These are phyloP conservation scores for Ceratocystis variospora DNA, from an alignment of 2,329 filamentous ascomycete species.

Conservation along the genomic window DNA sequence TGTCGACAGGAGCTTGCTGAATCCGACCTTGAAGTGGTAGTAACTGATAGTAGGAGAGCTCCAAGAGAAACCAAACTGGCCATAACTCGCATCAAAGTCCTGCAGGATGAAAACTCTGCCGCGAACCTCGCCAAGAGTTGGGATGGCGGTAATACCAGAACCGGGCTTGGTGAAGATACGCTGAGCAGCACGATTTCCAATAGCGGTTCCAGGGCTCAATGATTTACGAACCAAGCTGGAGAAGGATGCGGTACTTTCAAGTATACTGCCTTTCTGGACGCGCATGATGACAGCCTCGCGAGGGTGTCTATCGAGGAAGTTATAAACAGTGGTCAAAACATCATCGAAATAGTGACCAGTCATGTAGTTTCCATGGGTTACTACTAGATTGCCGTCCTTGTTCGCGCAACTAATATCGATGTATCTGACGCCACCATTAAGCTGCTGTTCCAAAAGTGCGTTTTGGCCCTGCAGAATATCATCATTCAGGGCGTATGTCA, in stretches of 20 bases:
- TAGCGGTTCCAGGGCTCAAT: not conserved
- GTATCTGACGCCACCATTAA: not conserved
- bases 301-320: not conserved
- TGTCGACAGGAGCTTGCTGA: rapidly evolving
- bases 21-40: too few species aligned
- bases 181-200: not conserved
- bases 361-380: not conserved
- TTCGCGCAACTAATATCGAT: not conserved
- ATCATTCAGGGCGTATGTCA: not conserved
- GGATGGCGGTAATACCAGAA: too few species aligned
- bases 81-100: too few species aligned
- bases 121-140: too few species aligned
- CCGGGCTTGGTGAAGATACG: not conserved
- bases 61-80: too few species aligned
- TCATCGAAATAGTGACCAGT: not conserved
- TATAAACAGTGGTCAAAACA: not conserved
- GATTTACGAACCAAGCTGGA: not conserved
- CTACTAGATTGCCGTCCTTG: rapidly evolving
- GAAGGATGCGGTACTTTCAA: not conserved
- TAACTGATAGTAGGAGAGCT: too few species aligned
- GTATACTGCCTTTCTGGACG: not conserved
- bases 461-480: not conserved
- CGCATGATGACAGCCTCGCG: not conserved
- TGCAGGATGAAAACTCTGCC: too few species aligned
- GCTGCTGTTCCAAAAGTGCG: not conserved